Percentiles rank a stretch among this genome's conserved stretches.
These are phyloP conservation scores for Microstroma glucosiphilum DNA, from an alignment of 1,284 basidiomycete species.

Conservation along the genomic window DNA sequence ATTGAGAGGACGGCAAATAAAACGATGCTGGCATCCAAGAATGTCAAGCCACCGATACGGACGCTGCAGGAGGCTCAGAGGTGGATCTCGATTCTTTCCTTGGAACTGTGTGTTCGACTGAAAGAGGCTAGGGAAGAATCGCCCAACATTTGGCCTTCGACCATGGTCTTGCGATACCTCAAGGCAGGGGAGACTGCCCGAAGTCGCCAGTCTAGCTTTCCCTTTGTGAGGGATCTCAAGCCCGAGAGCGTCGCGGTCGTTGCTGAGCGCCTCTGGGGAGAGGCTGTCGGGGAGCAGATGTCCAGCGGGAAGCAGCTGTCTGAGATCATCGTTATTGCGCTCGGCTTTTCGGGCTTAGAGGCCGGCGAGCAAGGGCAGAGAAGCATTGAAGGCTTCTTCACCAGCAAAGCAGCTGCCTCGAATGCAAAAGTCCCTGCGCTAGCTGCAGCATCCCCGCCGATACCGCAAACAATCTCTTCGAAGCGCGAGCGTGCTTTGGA, in stretches of 20 bases:
- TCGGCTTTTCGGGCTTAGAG: slow-evolving; percentile 79
- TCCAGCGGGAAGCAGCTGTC: slow-evolving; percentile 17
- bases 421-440: background rate
- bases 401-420: slow-evolving; percentile 15
- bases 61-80: slow-evolving; percentile 55
- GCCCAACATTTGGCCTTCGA: slow-evolving; percentile 77
- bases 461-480: background rate
- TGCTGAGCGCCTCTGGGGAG: slow-evolving; percentile 79
- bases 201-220: slow-evolving; percentile 76
- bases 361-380: slow-evolving; percentile 72
- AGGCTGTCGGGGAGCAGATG: slow-evolving; percentile 60
- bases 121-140: slow-evolving; percentile 69
- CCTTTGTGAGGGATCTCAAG: slow-evolving; percentile 66
- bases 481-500: background rate
- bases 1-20: slow-evolving; percentile 38
- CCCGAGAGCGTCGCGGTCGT: slow-evolving; percentile 70
- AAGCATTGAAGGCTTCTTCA: slow-evolving; percentile 79
- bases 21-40: slow-evolving; percentile 45
- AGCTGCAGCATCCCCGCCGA: background rate
- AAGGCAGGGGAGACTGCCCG: slow-evolving; percentile 58
- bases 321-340: slow-evolving; percentile 64
- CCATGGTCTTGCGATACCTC: slow-evolving; percentile 62
- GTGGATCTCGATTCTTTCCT: slow-evolving; percentile 84
- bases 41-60: slow-evolving; percentile 35
- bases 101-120: slow-evolving; percentile 77